These are phyloP conservation scores for Antitrichia curtipendula DNA, from an alignment of 225 moss, liverwort and hornwort genomes.

Conservation along the genomic window DNA sequence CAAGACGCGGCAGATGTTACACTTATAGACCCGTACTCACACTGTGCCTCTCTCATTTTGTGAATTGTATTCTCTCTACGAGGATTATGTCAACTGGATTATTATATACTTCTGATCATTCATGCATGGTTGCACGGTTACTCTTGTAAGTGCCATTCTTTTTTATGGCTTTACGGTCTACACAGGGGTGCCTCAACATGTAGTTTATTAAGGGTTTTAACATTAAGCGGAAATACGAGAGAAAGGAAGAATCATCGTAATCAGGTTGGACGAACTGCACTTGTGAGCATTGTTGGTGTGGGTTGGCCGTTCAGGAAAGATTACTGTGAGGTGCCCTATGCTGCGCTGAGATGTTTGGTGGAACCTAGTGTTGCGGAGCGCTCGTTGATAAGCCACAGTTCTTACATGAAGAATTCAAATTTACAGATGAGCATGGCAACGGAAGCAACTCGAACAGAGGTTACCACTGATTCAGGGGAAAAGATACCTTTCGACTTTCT, in stretches of 20 bases:
- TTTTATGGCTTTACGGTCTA: not conserved
- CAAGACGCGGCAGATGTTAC: slow-evolving; percentile 55
- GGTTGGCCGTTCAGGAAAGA: slow-evolving; percentile 25
- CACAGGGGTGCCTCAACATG: not conserved
- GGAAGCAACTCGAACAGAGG: slow-evolving; percentile 15
- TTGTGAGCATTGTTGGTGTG: not conserved
- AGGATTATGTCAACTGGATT: not conserved
- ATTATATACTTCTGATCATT: not conserved
- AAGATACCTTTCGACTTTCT: slow-evolving; percentile 54
- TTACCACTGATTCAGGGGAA: slow-evolving; percentile 34
- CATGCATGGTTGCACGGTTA: not conserved
- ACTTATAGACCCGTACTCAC: slow-evolving; percentile 51
- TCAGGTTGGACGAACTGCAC: not conserved
- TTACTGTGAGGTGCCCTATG: slow-evolving; percentile 55
- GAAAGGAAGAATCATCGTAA: not conserved
- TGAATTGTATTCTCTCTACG: not conserved
- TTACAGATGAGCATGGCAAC: slow-evolving; percentile 9
- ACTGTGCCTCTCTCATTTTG: not conserved
- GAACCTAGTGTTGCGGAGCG: slow-evolving; percentile 52
- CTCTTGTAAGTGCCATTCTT: not conserved
- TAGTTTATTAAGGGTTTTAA: not conserved
- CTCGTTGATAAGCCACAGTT: slow-evolving; percentile 27
- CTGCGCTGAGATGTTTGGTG: slow-evolving; percentile 51
- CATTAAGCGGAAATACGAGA: not conserved
- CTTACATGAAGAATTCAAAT: slow-evolving; percentile 34